Evolutionary conservation across 805 yeast species (phyloP).

Genomic region (Wickerhamiella brachini): DNA sequence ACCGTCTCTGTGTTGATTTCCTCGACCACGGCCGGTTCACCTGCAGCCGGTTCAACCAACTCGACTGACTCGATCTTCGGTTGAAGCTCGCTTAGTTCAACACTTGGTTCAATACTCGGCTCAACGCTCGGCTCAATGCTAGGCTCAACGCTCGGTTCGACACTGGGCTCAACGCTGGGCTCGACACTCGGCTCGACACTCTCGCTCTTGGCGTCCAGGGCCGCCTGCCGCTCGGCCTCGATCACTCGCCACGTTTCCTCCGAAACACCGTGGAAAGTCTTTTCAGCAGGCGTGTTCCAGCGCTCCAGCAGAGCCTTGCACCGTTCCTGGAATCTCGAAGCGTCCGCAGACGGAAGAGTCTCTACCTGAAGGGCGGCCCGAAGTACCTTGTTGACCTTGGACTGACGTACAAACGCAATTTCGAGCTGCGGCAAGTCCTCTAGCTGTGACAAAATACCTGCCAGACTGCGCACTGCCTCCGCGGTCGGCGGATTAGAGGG

Average conservation of each 20-base stretch:
- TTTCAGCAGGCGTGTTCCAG: constrained; percentile 16
- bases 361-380: constrained; percentile 1
- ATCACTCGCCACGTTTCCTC: constrained; percentile 6
- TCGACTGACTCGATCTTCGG: background rate
- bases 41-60: too few relatives aligned
- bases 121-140: background rate
- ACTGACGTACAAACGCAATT: constrained; percentile 13
- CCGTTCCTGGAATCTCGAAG: constrained; percentile 1
- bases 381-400: constrained; percentile 14
- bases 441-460: constrained; percentile 6
- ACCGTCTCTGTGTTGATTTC: too few relatives aligned
- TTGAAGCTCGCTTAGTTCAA: background rate
- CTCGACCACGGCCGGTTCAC: too few relatives aligned
- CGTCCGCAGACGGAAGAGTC: constrained; percentile 1
- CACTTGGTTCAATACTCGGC: background rate
- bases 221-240: background rate
- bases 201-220: background rate
- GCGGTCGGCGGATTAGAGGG: constrained; percentile 1
- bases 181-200: background rate
- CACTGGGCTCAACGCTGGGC: background rate
- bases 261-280: constrained; percentile 18
- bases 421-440: constrained; percentile 13
- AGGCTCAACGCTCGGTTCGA: background rate
- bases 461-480: constrained; percentile 3
- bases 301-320: constrained; percentile 3